Base-by-base conservation (phyloP, 768 basidiomycete species). In the Lentinula sp. region DNA sequence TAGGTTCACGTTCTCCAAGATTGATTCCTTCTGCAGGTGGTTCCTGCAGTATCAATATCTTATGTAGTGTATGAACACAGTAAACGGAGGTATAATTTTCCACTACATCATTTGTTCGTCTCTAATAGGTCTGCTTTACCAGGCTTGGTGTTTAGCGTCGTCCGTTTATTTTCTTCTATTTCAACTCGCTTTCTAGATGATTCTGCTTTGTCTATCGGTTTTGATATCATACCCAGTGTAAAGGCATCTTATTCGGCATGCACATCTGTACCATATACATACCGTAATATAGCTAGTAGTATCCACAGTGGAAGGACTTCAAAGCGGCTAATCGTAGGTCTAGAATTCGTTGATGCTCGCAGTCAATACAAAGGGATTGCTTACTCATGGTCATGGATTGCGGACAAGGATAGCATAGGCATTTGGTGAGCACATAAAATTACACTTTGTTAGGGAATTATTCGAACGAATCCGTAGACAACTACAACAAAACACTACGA, bases 1-100 rank as follows among this genome's bases (percentile, higher is more conserved):
- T n/a, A 13, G 4, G 21, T 10, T 49, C 21, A 42, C 11, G 18
- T 48, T 31, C 21, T 28, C 50, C 28, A 28, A 56, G 15, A 42
- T 43, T 28, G n/a, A 48, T 15, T 23, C 23, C 10, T 50, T 66
- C 54, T 49, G 37, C 66, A 93, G 91, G 96, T 98, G 61, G 87
- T 97, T 49, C 96, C 96, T 55, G 89, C 95, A 4, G 96, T 98
- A 46, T 96, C 95, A 7, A 98, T 98, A 74, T 93, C 93, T 62
- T 97, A 97, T 75, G 86, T 97, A 43, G 95, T 97, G 64, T 94
- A 94, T 73, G 92, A 94, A 70, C 85, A 90, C 67, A 86, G 82
- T 67, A 94, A 92, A 77, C 82, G 87, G 71, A 87, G 79, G 92
- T 88, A 59, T 64, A 84, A 16, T 21, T 35, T 13, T 21, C 37